A percentile compares a stretch with the other conserved stretches of the same genome.
phyloP scores from a whole-genome alignment of 2,329 filamentous ascomycete genomes.

The Penicillium freii region DNA sequence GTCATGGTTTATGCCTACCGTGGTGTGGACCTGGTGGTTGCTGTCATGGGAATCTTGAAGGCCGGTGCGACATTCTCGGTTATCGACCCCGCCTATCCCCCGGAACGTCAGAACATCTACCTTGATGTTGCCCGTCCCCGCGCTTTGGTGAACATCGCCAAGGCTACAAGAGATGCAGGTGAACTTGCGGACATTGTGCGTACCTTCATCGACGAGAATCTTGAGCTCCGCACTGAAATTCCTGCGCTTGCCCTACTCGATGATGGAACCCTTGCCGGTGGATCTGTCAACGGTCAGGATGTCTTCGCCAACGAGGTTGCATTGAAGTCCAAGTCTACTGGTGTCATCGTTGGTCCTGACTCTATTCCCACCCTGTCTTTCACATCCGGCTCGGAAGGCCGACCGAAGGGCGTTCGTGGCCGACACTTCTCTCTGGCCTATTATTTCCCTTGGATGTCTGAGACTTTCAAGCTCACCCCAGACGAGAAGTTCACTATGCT shows the following conservation, averaged over 20 bases:
- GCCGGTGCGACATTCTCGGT: constrained; percentile 60
- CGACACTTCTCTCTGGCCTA: constrained; percentile 81
- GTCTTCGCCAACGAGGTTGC: constrained; percentile 58
- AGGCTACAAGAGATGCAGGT: constrained; percentile 68
- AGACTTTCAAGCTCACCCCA: constrained; percentile 71
- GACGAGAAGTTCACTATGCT: constrained; percentile 78
- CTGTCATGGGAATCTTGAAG: constrained; percentile 72
- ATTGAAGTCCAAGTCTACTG: constrained; percentile 59
- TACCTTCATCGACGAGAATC: constrained; percentile 69
- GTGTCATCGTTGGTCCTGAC: constrained; percentile 81
- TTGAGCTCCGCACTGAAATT: constrained; percentile 70
- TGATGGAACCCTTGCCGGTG: constrained; percentile 70
- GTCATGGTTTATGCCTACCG: constrained; percentile 91
- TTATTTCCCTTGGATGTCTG: constrained; percentile 92
- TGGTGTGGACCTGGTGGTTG: constrained; percentile 72
- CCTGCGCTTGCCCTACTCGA: constrained; percentile 70
- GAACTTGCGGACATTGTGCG: constrained; percentile 59
- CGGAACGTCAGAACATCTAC: constrained; percentile 76
- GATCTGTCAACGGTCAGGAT: constrained; percentile 63
- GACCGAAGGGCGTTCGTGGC: constrained; percentile 82
- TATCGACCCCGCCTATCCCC: constrained; percentile 79
- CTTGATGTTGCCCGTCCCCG: constrained; percentile 75
- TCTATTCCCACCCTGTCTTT: constrained; percentile 73
- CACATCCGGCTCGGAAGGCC: constrained; percentile 71
- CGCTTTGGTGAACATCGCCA: constrained; percentile 70